Base-by-base conservation (phyloP, 495 filamentous ascomycete species). In the Trichocladium antarcticum region DNA sequence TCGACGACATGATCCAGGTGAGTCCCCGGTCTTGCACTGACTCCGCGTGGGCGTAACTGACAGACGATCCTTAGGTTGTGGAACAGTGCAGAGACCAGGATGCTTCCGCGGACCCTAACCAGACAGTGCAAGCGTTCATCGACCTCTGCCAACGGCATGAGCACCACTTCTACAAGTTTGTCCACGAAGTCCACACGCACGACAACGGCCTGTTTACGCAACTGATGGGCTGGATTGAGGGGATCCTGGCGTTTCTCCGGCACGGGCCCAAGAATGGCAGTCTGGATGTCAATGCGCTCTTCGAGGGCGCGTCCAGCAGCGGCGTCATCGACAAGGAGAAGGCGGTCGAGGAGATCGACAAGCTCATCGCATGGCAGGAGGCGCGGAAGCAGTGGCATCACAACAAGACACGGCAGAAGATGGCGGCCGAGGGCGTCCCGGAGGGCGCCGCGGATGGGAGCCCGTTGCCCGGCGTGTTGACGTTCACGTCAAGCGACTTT, bases 81-180 rank as follows among this genome's bases (percentile, higher is more conserved):
- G 88, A 95, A 48, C 82, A 80, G 49, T 89, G 86, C 49, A 88
- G 93, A 57, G 81, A 85, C 27, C 89, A 96, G 65, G 93, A 95
- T 64, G 81, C 90, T 37, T 84, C 84, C 0, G 88, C 89, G 0
- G 92, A 98, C 61, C 92, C 92, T 12, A 98, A 98, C 67, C 89
- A 95, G 68, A 98, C 92, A 0, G 92, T 98, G n/a, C 92, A 98
- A 64, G 77, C 87, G 31, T 98, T 98, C 63, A 98, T 97, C 62
- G 93, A 98, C 63, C 78, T 98, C 36, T 98, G 92, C 64, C 85
- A 87, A 49, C 80, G 92, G 14, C 92, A 98, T 63, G 83, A 98
- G 68, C 79, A 87, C 61, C 89, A 93, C 71, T 94, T 98, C 62
- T 98, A 98, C 74, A 96, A 95, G 61, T 98, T 98, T 60, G 81